phyloP scores from a whole-genome alignment of 345 rosid genomes.

The Combretum micranthum region DNA sequence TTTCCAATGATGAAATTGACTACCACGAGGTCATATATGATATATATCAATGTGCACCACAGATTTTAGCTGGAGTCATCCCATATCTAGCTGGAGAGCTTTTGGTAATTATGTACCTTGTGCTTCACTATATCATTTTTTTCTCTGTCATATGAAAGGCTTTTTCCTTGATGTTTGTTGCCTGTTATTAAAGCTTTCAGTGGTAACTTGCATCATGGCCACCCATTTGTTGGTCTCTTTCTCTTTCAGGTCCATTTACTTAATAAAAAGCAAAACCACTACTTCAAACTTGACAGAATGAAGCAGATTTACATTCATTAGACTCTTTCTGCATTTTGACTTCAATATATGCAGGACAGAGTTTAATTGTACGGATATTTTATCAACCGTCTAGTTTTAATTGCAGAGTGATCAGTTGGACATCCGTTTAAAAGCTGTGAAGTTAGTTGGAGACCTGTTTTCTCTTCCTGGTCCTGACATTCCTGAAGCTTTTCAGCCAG shows the following conservation, averaged over 20 bases:
- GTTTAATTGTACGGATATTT: background rate
- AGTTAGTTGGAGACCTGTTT: conserved; percentile 81
- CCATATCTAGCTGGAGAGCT: conserved; percentile 94
- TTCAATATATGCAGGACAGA: background rate
- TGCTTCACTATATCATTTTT: conserved; percentile 9
- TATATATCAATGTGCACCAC: conserved; percentile 77
- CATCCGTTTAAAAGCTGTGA: conserved; percentile 81
- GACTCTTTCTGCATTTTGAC: background rate
- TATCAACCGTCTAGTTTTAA: conserved; percentile 20
- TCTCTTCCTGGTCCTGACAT: conserved; percentile 61
- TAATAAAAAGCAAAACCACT: no score
- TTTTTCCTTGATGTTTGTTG: background rate
- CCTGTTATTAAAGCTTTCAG: no score
- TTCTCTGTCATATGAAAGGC: conserved; percentile 4
- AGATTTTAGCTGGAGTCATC: conserved; percentile 70
- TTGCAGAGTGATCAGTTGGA: conserved; percentile 86
- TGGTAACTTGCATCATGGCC: no score
- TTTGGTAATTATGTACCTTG: conserved; percentile 46
- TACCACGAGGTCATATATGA: conserved; percentile 88
- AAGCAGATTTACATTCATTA: no score
- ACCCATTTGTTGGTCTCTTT: no score
- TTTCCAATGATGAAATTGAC: conserved; percentile 50
- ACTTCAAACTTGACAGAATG: no score
- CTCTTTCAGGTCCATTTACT: no score
- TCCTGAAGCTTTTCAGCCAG: conserved; percentile 65